A percentile compares a stretch with the other conserved stretches of the same genome.
Evolutionary conservation across 176 grass and related monocot species (phyloP).

Genomic region (Bolboschoenus planiculmis): DNA sequence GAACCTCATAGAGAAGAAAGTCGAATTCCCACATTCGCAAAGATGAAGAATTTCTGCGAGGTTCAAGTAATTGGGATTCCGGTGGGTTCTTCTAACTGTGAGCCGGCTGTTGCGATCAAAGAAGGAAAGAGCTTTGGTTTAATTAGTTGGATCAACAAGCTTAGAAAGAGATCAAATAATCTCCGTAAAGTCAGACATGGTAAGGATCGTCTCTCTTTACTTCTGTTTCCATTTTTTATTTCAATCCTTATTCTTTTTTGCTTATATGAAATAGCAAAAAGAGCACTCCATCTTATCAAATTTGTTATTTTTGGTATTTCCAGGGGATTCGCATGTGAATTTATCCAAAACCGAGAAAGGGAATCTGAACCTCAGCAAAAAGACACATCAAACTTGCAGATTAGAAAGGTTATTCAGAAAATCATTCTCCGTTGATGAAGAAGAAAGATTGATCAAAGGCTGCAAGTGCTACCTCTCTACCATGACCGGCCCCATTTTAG

Average conservation of each 20-base stretch:
- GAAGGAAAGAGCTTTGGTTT: conserved; percentile 21
- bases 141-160: conserved; percentile 23
- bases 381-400: conserved; percentile 57
- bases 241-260: not conserved
- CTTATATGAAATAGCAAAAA: not conserved
- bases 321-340: conserved; percentile 50
- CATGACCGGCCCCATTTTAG: conserved; percentile 64
- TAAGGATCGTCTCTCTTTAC: not conserved
- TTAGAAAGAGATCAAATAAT: conserved; percentile 6
- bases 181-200: conserved; percentile 17
- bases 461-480: conserved; percentile 82
- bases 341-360: conserved; percentile 69
- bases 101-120: conserved; percentile 25
- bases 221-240: not conserved
- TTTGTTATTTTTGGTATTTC: not conserved
- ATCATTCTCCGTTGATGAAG: conserved; percentile 49
- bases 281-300: not conserved
- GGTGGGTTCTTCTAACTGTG: conserved; percentile 32
- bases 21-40: conserved; percentile 23
- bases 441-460: conserved; percentile 62
- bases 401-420: conserved; percentile 67
- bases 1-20: not conserved
- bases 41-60: conserved; percentile 8
- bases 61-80: conserved; percentile 54
- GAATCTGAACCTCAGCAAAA: conserved; percentile 63